Evolutionary conservation across 2,329 filamentous ascomycete species (phyloP).

Genomic region (Microcyclospora pomicola): DNA sequence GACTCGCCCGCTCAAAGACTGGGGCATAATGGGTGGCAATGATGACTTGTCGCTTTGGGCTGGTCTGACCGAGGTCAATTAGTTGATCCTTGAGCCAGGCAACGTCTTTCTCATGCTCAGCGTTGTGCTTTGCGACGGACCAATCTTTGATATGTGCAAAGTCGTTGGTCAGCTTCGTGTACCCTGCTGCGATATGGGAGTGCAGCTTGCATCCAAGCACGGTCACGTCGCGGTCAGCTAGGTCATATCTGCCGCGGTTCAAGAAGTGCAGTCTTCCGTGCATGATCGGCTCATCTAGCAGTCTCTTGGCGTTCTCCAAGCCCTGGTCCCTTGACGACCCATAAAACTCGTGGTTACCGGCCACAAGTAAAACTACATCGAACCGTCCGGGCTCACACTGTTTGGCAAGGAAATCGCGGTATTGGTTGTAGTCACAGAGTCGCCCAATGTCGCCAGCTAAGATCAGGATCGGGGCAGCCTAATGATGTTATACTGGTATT

Average conservation of each 20-base stretch:
- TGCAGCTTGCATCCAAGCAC: slow-evolving; percentile 45
- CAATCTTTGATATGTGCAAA: slow-evolving; percentile 40
- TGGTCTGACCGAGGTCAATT: slow-evolving; percentile 3
- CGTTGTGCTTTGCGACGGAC: slow-evolving; percentile 37
- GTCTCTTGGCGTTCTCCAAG: slow-evolving; percentile 24
- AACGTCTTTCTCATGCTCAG: slow-evolving; percentile 32
- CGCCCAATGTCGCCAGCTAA: slow-evolving; percentile 40
- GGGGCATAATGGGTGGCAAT: slow-evolving; percentile 47
- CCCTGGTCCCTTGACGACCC: slow-evolving; percentile 27
- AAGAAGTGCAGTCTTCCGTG: slow-evolving; percentile 27
- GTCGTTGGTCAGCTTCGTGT: slow-evolving; percentile 31
- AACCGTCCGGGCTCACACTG: slow-evolving; percentile 28
- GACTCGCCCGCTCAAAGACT: slow-evolving; percentile 31
- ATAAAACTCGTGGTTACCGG: slow-evolving; percentile 45
- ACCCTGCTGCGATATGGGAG: slow-evolving; percentile 31
- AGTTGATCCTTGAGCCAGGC: slow-evolving; percentile 37
- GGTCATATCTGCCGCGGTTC: slow-evolving; percentile 27
- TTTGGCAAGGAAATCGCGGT: slow-evolving; percentile 30
- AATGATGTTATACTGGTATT: slow-evolving; percentile 28
- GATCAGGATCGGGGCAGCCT: slow-evolving; percentile 28
- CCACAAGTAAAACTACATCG: slow-evolving; percentile 33
- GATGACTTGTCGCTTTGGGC: slow-evolving; percentile 5
- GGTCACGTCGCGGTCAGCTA: slow-evolving; percentile 26
- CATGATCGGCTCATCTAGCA: slow-evolving; percentile 29
- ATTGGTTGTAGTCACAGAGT: slow-evolving; percentile 33